Percentiles rank a stretch among this genome's conserved stretches.
These are phyloP conservation scores for Lantana camara DNA, from an alignment of 257 asterid species.

Conservation along the genomic window DNA sequence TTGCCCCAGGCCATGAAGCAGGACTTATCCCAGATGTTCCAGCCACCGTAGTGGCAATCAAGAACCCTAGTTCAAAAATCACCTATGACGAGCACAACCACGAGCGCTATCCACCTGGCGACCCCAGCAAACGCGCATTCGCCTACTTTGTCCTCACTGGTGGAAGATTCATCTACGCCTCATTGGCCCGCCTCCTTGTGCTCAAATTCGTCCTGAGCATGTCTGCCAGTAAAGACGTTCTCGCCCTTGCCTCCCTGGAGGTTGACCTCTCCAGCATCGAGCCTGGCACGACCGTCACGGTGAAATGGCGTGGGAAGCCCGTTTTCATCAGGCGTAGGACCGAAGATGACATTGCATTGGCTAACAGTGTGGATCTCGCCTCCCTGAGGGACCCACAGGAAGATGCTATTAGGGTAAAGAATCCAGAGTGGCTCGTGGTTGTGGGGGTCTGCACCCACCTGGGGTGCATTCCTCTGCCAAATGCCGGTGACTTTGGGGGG, in stretches of 20 bases:
- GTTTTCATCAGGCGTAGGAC: constrained; percentile 84
- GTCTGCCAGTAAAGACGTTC: constrained; percentile 95
- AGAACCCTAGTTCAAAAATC: constrained; percentile 77
- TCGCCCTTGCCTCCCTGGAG: constrained; percentile 91
- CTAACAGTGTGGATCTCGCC: constrained; percentile 72
- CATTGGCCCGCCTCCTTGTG: constrained; percentile 74
- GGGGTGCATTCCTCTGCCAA: constrained; percentile 90
- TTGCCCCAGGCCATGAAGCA: constrained; percentile 48
- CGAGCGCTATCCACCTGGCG: constrained; percentile 91
- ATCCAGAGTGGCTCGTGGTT: constrained; percentile 91
- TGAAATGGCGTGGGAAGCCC: constrained; percentile 96
- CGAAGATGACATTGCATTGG: constrained; percentile 72
- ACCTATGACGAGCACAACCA: constrained; percentile 78
- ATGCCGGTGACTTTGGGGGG: constrained; percentile 95
- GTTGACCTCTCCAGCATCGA: constrained; percentile 84
- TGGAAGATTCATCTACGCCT: constrained; percentile 86
- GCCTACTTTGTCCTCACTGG: constrained; percentile 90
- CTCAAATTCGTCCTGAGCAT: constrained; percentile 87
- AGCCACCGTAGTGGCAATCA: constrained; percentile 76
- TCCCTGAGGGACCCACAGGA: constrained; percentile 88
- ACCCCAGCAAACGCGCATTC: constrained; percentile 91
- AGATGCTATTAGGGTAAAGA: constrained; percentile 86
- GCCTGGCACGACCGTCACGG: constrained; percentile 85
- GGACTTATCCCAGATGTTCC: constrained; percentile 53
- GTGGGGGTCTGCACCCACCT: constrained; percentile 89